Conservation (phyloP, 257 asterid genomes). For the Solanum lignicaule region DNA sequence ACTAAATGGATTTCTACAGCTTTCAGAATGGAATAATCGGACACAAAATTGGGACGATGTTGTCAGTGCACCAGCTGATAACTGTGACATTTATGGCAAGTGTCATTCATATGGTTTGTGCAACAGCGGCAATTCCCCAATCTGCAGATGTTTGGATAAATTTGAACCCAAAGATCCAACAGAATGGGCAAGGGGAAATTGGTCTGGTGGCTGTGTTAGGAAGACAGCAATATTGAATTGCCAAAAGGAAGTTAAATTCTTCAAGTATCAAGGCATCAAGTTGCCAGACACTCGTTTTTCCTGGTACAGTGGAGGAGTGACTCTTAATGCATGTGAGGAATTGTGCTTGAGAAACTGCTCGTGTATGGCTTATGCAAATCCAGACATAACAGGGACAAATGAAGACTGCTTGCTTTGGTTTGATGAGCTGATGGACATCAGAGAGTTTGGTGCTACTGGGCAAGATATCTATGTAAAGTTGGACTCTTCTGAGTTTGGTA, state of each 20-base stretch:
- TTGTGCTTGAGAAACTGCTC: background rate
- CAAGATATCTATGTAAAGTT: background rate
- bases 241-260: background rate
- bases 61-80: constrained; percentile 1
- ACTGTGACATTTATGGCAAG: background rate
- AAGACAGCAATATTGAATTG: constrained; percentile 10
- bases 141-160: constrained; percentile 21
- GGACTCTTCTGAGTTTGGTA: background rate
- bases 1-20: background rate
- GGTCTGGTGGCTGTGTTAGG: constrained; percentile 23
- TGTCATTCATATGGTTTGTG: constrained; percentile 30
- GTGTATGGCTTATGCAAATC: background rate
- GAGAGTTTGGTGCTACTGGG: background rate
- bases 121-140: background rate
- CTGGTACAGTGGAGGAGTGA: background rate
- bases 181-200: constrained; percentile 2
- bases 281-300: constrained; percentile 17
- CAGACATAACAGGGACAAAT: background rate
- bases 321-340: constrained; percentile 5
- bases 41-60: constrained; percentile 13
- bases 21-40: constrained; percentile 15
- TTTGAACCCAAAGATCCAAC: constrained; percentile 14
- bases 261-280: constrained; percentile 7
- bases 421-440: background rate
- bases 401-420: background rate